A percentile compares a stretch with the other conserved stretches of the same genome.
phyloP scores from a whole-genome alignment of 495 filamentous ascomycete genomes.

The Copromyces sp. region DNA sequence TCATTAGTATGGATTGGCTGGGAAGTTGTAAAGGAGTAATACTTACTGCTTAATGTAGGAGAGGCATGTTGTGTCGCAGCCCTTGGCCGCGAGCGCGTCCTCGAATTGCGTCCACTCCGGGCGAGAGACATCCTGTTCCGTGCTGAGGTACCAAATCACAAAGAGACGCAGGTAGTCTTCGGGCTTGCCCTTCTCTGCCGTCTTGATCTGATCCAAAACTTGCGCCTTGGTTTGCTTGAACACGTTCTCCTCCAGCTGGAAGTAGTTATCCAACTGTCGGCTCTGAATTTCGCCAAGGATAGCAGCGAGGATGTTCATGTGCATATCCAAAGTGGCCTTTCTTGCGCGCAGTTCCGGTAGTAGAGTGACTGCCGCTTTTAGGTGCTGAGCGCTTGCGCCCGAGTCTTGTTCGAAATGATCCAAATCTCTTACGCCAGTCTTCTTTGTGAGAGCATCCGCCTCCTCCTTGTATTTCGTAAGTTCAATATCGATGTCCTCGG shows the following conservation, averaged over 20 bases:
- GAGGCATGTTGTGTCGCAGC: conserved; percentile 63
- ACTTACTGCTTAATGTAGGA: conserved; percentile 74
- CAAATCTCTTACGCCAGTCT: conserved; percentile 84
- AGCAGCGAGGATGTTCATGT: conserved; percentile 64
- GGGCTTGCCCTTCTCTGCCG: conserved; percentile 68
- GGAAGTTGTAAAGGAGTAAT: not conserved
- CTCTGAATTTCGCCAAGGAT: conserved; percentile 36
- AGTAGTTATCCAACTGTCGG: conserved; percentile 90
- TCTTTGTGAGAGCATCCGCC: conserved; percentile 85
- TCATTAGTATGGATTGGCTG: conserved; percentile 18
- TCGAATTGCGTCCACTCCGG: conserved; percentile 81
- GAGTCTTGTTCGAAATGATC: conserved; percentile 90
- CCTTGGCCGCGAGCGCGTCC: conserved; percentile 66
- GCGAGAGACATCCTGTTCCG: conserved; percentile 76
- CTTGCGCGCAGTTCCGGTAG: conserved; percentile 87
- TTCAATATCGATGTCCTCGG: conserved; percentile 50
- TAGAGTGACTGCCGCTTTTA: conserved; percentile 89
- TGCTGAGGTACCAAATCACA: conserved; percentile 96
- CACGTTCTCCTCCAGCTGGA: conserved; percentile 89
- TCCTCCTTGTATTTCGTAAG: conserved; percentile 93
- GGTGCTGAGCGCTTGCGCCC: conserved; percentile 78
- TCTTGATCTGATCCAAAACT: conserved; percentile 79
- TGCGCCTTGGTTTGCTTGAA: conserved; percentile 86
- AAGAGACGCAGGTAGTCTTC: conserved; percentile 86
- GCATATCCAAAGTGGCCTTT: conserved; percentile 89